Evolutionary conservation across 2,329 filamentous ascomycete species (phyloP).

Genomic region (Fusarium multiceps): DNA sequence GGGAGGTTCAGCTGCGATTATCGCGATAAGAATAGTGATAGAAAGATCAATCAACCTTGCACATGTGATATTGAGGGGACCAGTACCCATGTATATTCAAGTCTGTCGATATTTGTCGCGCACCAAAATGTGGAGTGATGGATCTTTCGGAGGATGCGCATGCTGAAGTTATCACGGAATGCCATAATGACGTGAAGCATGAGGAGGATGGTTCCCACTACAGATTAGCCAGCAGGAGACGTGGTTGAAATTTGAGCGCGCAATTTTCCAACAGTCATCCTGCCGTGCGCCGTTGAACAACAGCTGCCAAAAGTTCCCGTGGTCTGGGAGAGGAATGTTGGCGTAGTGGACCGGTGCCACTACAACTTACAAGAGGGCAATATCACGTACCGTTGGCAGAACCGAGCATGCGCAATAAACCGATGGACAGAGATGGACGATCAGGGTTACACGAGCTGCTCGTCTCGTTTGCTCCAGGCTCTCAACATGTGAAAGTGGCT

Average conservation of each 20-base stretch:
- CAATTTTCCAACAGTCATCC: neutral
- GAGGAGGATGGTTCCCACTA: neutral
- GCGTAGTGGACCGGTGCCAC: slow-evolving; percentile 8
- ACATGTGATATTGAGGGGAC: slow-evolving; percentile 16
- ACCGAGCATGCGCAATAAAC: slow-evolving; percentile 23
- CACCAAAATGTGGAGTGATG: neutral
- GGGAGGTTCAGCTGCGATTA: slow-evolving; percentile 4
- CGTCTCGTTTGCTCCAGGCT: slow-evolving; percentile 15
- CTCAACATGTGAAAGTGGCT: slow-evolving; percentile 51
- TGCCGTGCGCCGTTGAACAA: neutral
- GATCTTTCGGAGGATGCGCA: neutral
- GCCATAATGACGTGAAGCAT: slow-evolving; percentile 3
- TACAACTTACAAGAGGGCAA: slow-evolving; percentile 7
- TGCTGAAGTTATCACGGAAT: slow-evolving; percentile 1
- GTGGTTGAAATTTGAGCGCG: neutral
- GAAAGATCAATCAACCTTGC: neutral
- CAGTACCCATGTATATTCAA: neutral
- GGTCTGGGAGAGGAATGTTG: slow-evolving; percentile 34
- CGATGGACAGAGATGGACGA: slow-evolving; percentile 11
- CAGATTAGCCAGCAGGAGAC: slow-evolving; percentile 1
- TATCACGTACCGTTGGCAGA: slow-evolving; percentile 16
- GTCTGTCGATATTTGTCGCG: neutral
- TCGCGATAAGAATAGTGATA: slow-evolving; percentile 7
- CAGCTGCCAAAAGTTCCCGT: slow-evolving; percentile 7
- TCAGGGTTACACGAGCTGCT: slow-evolving; percentile 11